Evolutionary conservation across 2,329 filamentous ascomycete genomes (phyloP), one percentile per base, ranked within the genome.

Genomic region (Fusarium phyllophilum): DNA sequence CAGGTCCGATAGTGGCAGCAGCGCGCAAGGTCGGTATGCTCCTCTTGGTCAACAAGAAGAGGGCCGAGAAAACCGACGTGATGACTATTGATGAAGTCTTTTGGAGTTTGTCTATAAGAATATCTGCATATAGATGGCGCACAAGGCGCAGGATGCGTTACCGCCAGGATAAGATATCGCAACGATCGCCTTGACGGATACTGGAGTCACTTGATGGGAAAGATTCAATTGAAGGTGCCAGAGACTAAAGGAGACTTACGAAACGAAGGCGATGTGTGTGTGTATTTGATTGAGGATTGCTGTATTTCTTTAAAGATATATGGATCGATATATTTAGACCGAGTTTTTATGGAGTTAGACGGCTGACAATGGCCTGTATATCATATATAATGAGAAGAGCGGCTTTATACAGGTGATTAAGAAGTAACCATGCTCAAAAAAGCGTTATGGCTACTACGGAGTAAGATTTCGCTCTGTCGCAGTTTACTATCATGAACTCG

Each of bases 11-110:
- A 84, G 83, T 72, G 71, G 77, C 24, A 80, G 80, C 60, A 84
- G 83, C 54, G 79, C 82, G 17, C 83, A 84, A 72, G 83, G 83
- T n/a, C 81, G 82, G 42, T 85, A 85, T 75, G 78, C 83, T 45
- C 84, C 84, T 9, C 72, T 86, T 48, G 83, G 82, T 26, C 84
- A 85, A 66, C 80, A 82, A 59, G 83, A 85, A 59, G 81, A 85
- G n/a, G 77, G 70, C 34, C 74, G 72, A 58, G 81, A 84, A 26
- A 76, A 70, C 38, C 75, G 72, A 49, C 79, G 78, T 54, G 74
- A 75, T 61, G 73, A 75, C 58, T 72, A 76, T 52, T 76, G 70
- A 80, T 72, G 69, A 62, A 54, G 61, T 67, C 51, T 60, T 69
- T 70, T 71, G 68, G 46, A 73, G 67, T 76, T 74, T 57, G 66